Evolutionary conservation across 352 stramenopile genomes (phyloP).

Genomic region (Phytophthora europaea): DNA sequence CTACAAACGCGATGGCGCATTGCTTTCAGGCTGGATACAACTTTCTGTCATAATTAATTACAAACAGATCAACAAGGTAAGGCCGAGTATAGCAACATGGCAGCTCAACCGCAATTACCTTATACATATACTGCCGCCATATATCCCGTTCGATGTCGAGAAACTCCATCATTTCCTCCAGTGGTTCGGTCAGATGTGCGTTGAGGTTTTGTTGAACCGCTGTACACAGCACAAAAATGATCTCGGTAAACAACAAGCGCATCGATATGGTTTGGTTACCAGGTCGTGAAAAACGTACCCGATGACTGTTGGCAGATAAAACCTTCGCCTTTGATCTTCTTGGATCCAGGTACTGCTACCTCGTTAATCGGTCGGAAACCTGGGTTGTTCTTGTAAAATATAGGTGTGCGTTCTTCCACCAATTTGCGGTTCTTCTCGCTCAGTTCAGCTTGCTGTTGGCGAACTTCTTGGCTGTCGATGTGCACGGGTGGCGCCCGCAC

Average conservation of each 20-base stretch:
- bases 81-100: not conserved
- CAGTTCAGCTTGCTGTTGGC: conserved; percentile 55
- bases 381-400: conserved; percentile 86
- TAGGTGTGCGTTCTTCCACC: conserved; percentile 62
- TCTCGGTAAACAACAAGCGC: not conserved
- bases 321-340: conserved; percentile 55
- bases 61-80: not conserved
- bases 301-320: conserved; percentile 84
- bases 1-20: conserved; percentile 67
- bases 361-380: conserved; percentile 62
- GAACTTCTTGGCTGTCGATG: conserved; percentile 48
- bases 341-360: conserved; percentile 30
- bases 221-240: conserved; percentile 22
- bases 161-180: conserved; percentile 88
- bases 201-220: conserved; percentile 81
- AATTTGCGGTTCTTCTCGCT: conserved; percentile 61
- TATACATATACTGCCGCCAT: conserved; percentile 88
- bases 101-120: conserved; percentile 39
- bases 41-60: conserved; percentile 50
- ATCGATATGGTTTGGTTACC: not conserved
- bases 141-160: conserved; percentile 78
- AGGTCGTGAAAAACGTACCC: conserved; percentile 38
- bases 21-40: conserved; percentile 77
- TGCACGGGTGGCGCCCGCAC: conserved; percentile 45
- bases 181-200: conserved; percentile 74